Conservation (phyloP, 2,329 filamentous ascomycete species). For the Dactylonectria estremocensis region DNA sequence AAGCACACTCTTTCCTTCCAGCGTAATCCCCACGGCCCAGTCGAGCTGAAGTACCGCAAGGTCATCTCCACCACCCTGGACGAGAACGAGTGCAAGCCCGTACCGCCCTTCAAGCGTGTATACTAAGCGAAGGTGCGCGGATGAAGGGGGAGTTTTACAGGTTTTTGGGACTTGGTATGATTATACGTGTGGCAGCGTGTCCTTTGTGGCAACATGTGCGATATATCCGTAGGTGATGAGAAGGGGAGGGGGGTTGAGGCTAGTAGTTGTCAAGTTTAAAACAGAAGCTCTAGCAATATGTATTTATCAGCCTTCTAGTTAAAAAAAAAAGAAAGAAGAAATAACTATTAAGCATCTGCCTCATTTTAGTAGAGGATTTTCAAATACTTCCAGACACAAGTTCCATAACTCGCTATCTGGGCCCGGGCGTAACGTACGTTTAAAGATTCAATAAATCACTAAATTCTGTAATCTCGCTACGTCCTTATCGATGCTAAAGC, state of each 20-base stretch:
- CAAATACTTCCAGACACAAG: too few relatives aligned
- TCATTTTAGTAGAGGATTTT: too few relatives aligned
- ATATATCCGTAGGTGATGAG: conserved; percentile 46
- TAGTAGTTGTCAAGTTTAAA: conserved; percentile 20
- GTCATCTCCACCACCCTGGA: conserved; percentile 90
- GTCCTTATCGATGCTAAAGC: too few relatives aligned
- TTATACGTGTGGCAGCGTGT: conserved; percentile 46
- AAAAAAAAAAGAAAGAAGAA: conserved; percentile 27
- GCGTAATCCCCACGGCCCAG: conserved; percentile 89
- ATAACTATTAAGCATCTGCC: too few relatives aligned
- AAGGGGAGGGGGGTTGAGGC: conserved; percentile 11
- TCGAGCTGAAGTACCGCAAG: conserved; percentile 87
- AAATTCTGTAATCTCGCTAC: too few relatives aligned
- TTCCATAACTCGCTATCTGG: too few relatives aligned
- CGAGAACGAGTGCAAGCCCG: conserved; percentile 94
- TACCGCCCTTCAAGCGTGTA: conserved; percentile 96
- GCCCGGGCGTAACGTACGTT: too few relatives aligned
- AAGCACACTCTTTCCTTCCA: conserved; percentile 99
- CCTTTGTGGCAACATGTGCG: conserved; percentile 48
- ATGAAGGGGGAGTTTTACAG: conserved; percentile 43
- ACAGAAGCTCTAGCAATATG: conserved; percentile 21
- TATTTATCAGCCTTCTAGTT: conserved; percentile 35
- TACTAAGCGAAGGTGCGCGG: conserved; percentile 70
- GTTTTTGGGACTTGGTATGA: conserved; percentile 47
- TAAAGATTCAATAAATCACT: too few relatives aligned